Percentiles rank a stretch among this genome's conserved stretches.
Conservation (phyloP, 164 flowering plant genomes). For the Berberis thunbergii region DNA sequence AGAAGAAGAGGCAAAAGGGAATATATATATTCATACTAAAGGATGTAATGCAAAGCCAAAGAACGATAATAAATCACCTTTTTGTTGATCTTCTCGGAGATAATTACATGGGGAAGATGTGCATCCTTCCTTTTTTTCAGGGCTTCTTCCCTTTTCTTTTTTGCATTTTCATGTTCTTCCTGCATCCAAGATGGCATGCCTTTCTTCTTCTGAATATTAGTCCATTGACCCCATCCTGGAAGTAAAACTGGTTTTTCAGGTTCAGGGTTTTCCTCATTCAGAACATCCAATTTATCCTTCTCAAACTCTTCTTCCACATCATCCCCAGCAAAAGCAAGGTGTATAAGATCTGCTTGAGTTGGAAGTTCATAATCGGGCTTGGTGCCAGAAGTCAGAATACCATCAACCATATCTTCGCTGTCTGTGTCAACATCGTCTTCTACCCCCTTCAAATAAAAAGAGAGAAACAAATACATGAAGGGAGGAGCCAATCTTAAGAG, state of each 20-base stretch:
- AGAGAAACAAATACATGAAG: neutral
- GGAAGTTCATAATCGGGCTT: conserved; percentile 61
- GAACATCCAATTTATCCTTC: conserved; percentile 50
- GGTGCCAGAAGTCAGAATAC: conserved; percentile 50
- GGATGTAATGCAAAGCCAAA: neutral
- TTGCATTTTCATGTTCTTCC: conserved; percentile 63
- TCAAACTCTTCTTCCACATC: conserved; percentile 90
- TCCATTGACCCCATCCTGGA: conserved; percentile 99
- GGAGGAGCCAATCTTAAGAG: neutral
- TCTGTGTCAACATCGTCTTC: conserved; percentile 53
- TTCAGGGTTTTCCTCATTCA: conserved; percentile 81
- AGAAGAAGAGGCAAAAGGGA: neutral
- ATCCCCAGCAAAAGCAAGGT: conserved; percentile 86
- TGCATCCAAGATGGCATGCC: conserved; percentile 82
- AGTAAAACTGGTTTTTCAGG: conserved; percentile 77
- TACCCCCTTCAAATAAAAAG: conserved; percentile 22
- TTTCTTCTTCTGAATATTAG: conserved; percentile 59
- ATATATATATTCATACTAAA: neutral
- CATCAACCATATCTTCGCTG: conserved; percentile 81
- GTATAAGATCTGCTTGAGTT: conserved; percentile 78
- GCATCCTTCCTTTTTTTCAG: conserved; percentile 80
- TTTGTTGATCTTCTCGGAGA: conserved; percentile 78
- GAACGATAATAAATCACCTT: conserved; percentile 38
- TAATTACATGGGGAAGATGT: conserved; percentile 64
- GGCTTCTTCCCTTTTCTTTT: conserved; percentile 58